These are phyloP conservation scores for Stephanodiscus triporus DNA, from an alignment of 108 stramenopile species.

Conservation along the genomic window DNA sequence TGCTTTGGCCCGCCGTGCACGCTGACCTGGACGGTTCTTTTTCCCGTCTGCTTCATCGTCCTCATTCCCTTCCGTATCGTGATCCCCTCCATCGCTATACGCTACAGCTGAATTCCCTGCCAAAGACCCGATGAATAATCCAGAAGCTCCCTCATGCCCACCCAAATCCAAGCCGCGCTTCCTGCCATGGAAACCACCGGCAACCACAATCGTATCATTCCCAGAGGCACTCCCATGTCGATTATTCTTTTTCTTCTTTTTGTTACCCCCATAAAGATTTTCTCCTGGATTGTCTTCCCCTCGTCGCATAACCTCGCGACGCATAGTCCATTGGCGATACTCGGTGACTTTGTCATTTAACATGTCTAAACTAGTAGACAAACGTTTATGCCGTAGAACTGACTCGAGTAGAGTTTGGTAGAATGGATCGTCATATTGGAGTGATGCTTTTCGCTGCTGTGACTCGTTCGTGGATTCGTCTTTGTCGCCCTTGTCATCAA, in stretches of 20 bases:
- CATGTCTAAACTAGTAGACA: slow-evolving; percentile 59
- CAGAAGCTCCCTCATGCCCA: slow-evolving; percentile 45
- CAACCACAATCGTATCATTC: slow-evolving; percentile 40
- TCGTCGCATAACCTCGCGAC: slow-evolving; percentile 31
- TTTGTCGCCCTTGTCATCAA: slow-evolving; percentile 4
- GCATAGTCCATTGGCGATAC: slow-evolving; percentile 63
- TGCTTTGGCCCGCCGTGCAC: slow-evolving; percentile 78
- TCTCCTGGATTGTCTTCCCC: slow-evolving; percentile 15
- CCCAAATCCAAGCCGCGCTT: slow-evolving; percentile 22
- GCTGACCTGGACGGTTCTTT: slow-evolving; percentile 86
- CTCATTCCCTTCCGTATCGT: slow-evolving; percentile 24
- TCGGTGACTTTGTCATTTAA: slow-evolving; percentile 77
- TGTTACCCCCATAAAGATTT: not conserved
- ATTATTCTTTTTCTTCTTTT: slow-evolving; percentile 44
- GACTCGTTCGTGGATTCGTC: slow-evolving; percentile 2
- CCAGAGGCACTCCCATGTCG: slow-evolving; percentile 14
- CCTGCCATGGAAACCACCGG: slow-evolving; percentile 10
- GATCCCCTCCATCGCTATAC: slow-evolving; percentile 31
- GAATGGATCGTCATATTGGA: slow-evolving; percentile 38
- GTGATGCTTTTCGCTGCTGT: slow-evolving; percentile 1
- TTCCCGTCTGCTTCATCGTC: slow-evolving; percentile 35
- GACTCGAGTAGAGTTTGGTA: slow-evolving; percentile 48
- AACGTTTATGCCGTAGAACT: slow-evolving; percentile 66
- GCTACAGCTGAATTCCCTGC: slow-evolving; percentile 37
- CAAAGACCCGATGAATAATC: slow-evolving; percentile 51